Conservation (phyloP, 177 flowering plant species). For the Vitis hybrid region DNA sequence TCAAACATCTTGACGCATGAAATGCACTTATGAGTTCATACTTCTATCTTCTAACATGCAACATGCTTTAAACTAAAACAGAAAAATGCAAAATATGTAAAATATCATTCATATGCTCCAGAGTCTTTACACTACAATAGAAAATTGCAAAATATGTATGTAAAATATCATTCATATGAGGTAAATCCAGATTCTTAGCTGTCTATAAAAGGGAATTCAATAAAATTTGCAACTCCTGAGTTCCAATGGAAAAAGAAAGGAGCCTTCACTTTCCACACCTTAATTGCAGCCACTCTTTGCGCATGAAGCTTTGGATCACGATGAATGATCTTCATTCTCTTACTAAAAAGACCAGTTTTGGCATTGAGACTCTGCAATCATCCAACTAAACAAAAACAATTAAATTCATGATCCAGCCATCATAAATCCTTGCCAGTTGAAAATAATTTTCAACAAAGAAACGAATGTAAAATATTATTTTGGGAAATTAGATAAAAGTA, state of each 20-base stretch:
- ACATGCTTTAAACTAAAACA: no score
- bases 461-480: neutral
- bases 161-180: no score
- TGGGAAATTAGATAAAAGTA: no score
- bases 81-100: no score
- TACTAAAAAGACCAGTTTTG: constrained; percentile 88
- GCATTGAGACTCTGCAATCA: constrained; percentile 96
- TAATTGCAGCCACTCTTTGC: constrained; percentile 91
- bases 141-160: no score
- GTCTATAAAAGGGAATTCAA: no score
- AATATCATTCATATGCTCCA: no score
- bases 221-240: neutral
- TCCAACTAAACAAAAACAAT: constrained; percentile 53
- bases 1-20: neutral
- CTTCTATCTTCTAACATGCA: neutral
- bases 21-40: neutral
- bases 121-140: no score
- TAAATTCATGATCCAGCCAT: constrained; percentile 28
- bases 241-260: neutral
- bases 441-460: neutral
- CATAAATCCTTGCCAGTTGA: constrained; percentile 4
- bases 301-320: constrained; percentile 86
- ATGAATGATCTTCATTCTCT: constrained; percentile 90
- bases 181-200: no score
- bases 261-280: constrained; percentile 41